phyloP scores from a whole-genome alignment of 805 yeast genomes.

The Candida sithepensis region DNA sequence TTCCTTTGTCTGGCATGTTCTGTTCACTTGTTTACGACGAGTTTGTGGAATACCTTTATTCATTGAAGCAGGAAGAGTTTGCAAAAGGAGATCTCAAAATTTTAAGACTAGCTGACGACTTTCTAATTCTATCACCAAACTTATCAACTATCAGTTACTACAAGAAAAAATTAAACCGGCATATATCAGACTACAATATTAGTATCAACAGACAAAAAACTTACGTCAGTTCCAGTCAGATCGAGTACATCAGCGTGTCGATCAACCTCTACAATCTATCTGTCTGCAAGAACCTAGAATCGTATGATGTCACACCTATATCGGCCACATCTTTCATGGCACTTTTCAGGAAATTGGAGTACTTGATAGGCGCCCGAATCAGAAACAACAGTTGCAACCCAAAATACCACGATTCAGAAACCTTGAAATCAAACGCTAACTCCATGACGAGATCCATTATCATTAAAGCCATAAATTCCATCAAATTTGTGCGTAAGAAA shows the following conservation, averaged over 20 bases:
- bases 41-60: conserved; percentile 39
- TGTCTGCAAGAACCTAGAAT: conserved; percentile 32
- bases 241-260: conserved; percentile 42
- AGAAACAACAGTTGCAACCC: conserved; percentile 27
- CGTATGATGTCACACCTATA: conserved; percentile 12
- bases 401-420: conserved; percentile 17
- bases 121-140: conserved; percentile 59
- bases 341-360: conserved; percentile 23
- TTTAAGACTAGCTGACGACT: conserved; percentile 80
- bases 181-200: conserved; percentile 42
- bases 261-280: conserved; percentile 33
- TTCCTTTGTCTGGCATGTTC: conserved; percentile 67
- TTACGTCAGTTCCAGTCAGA: conserved; percentile 11
- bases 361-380: conserved; percentile 31
- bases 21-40: conserved; percentile 73
- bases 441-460: conserved; percentile 16
- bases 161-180: conserved; percentile 28
- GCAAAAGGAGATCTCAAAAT: conserved; percentile 27
- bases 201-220: conserved; percentile 39
- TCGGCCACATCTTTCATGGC: conserved; percentile 12
- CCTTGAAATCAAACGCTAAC: conserved; percentile 17
- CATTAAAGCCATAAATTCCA: conserved; percentile 17
- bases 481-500: conserved; percentile 6
- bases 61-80: conserved; percentile 8
- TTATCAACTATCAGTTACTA: conserved; percentile 29